phyloP scores from a whole-genome alignment of 306 rosid genomes.

The Vicia faba region DNA sequence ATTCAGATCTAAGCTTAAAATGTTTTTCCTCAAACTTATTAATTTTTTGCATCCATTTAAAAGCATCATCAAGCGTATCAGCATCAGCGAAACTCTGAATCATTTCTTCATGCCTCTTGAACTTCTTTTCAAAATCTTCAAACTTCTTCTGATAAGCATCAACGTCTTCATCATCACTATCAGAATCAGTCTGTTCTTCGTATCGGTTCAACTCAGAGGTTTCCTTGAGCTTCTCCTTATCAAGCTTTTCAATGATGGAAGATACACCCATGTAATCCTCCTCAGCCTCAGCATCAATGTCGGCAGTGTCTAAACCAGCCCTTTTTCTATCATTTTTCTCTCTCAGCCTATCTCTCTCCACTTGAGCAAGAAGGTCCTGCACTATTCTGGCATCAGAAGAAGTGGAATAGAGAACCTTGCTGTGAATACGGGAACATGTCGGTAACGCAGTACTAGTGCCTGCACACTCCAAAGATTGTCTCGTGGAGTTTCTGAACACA shows the following conservation, averaged over 20 bases:
- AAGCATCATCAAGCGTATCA: slow-evolving; percentile 77
- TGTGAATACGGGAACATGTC: slow-evolving; percentile 18
- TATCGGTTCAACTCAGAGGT: slow-evolving; percentile 38
- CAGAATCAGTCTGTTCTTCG: slow-evolving; percentile 88
- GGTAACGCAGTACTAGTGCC: not conserved
- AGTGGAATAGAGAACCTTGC: slow-evolving; percentile 50
- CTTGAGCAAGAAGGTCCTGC: slow-evolving; percentile 58
- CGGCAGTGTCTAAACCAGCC: slow-evolving; percentile 62
- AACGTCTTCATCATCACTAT: slow-evolving; percentile 63
- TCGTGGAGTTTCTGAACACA: slow-evolving; percentile 36
- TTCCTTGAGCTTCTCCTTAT: slow-evolving; percentile 51
- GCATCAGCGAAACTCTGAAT: slow-evolving; percentile 56
- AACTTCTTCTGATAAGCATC: slow-evolving; percentile 50
- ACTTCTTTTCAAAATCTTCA: slow-evolving; percentile 65
- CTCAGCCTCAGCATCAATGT: slow-evolving; percentile 59
- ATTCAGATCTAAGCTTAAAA: slow-evolving; percentile 68
- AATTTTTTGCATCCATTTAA: slow-evolving; percentile 75
- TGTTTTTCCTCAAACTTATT: slow-evolving; percentile 82
- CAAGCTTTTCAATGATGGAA: slow-evolving; percentile 70
- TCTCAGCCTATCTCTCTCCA: slow-evolving; percentile 66
- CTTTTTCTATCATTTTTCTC: slow-evolving; percentile 59
- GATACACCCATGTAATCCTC: slow-evolving; percentile 70
- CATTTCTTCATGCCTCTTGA: slow-evolving; percentile 62
- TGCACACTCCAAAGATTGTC: slow-evolving; percentile 17
- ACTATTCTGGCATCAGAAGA: slow-evolving; percentile 34